phyloP scores from a whole-genome alignment of 495 filamentous ascomycete genomes.

The Saxophila tyrrhenica region DNA sequence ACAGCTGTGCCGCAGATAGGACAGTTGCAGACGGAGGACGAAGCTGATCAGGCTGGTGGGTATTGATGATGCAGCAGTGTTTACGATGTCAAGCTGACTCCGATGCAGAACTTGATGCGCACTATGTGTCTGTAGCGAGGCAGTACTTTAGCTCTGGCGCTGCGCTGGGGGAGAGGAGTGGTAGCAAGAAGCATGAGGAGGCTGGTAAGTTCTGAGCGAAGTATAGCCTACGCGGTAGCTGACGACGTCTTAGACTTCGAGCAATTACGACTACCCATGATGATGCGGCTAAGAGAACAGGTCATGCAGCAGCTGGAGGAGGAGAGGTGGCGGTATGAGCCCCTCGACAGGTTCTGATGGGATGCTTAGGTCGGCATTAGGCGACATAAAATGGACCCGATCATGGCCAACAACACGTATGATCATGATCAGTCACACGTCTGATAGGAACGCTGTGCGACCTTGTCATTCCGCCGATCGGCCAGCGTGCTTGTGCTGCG shows the following conservation, averaged over 20 bases:
- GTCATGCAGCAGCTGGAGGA: conserved; percentile 11
- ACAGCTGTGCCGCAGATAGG: background rate
- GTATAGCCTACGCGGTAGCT: too few relatives aligned
- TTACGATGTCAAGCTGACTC: background rate
- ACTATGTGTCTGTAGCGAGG: conserved; percentile 7
- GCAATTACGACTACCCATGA: background rate
- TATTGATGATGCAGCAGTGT: background rate
- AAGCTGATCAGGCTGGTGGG: conserved; percentile 2
- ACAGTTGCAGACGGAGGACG: background rate
- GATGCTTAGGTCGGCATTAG: background rate
- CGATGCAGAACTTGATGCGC: conserved; percentile 2
- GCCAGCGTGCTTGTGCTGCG: background rate
- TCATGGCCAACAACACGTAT: background rate
- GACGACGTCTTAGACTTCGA: conserved; percentile 2
- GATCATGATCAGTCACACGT: too few relatives aligned
- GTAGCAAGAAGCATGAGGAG: conserved; percentile 9
- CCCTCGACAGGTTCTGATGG: conserved; percentile 5
- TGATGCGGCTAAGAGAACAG: conserved; percentile 6
- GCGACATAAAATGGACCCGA: background rate
- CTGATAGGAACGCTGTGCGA: too few relatives aligned
- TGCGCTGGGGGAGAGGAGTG: background rate
- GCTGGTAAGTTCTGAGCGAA: too few relatives aligned
- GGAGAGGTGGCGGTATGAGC: conserved; percentile 15
- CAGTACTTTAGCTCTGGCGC: conserved; percentile 11
- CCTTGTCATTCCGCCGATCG: background rate